Percentiles rank a stretch among this genome's conserved stretches.
Conservation (phyloP, 192 early-diverging fungal species). For the Coemansia sp. region DNA sequence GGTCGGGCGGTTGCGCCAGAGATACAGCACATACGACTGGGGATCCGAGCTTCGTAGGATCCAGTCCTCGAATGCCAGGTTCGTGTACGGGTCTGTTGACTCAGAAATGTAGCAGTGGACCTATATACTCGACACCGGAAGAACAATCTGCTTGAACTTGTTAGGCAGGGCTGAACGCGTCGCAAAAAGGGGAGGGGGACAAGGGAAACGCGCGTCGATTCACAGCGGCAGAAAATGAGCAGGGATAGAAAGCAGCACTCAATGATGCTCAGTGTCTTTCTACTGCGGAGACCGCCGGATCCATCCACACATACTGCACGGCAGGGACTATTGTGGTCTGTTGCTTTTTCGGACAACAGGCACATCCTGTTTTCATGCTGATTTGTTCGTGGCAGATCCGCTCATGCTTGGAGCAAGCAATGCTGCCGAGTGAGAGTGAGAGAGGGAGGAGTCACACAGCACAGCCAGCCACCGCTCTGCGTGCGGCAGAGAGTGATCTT, state of each 20-base stretch:
- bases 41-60: constrained; percentile 75
- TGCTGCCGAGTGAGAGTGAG: background rate
- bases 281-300: constrained; percentile 2
- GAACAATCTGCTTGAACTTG: background rate
- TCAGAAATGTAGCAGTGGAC: constrained; percentile 40
- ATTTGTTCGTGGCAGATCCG: background rate
- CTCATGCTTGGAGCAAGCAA: background rate
- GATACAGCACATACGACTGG: constrained; percentile 66
- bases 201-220: no score
- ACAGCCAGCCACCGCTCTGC: background rate
- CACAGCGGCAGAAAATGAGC: no score
- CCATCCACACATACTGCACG: background rate
- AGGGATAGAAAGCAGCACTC: background rate
- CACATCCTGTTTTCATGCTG: background rate
- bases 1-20: constrained; percentile 85
- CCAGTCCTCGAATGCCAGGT: constrained; percentile 57
- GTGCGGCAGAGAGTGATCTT: background rate
- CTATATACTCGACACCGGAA: constrained; percentile 7
- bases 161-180: background rate
- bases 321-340: background rate
- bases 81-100: constrained; percentile 47
- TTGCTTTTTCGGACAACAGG: background rate
- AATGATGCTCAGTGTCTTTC: background rate
- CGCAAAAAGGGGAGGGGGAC: background rate
- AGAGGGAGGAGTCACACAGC: background rate